Base-by-base conservation (phyloP, 306 rosid species). In the Begonia masoniana region DNA sequence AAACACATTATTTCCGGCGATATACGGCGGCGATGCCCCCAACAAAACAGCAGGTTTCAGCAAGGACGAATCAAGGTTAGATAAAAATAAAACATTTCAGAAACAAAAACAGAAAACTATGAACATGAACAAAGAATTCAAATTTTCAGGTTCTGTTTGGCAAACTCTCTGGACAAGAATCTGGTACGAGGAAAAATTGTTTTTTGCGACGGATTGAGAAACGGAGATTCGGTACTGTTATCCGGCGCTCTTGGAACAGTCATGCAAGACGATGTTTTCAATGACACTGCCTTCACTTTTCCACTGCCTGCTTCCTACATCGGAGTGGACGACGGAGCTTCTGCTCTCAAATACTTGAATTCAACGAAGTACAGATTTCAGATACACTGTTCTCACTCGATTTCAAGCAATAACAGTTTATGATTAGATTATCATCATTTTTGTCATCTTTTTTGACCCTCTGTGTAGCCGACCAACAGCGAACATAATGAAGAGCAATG, bases 21-120 rank as follows among this genome's bases (percentile, higher is more conserved):
- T 62, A 24, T 52, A 62, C 45, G 66, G 48, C 24, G 66, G 66
- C 6, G 51, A 51, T 24, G 66, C 66, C 41, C 66, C 66, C 6
- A 62, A 62, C 41, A 24, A 0, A 26, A 52, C 66, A n/a, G 66
- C 49, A 14, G 59, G 66, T 24, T 62, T 62, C 46, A 43, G 43
- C 41, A 58, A 3, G 35, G 42, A 50, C 41, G 12, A 23, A 2
- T 62, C 66, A 10, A 62, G 66, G 66, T 62, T 42, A 19, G 5
- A 3, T 39, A 11, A 54, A 16, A 41, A 17, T 19, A 31, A 51
- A 13, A 17, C 9, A 7, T 31, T 31, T 6, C 8, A 6, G 9
- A 31, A 5, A 31, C 9, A 5, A 31, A 13, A 3, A n/a, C 43
- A 16, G 14, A n/a, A 39, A 50, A 60, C 43, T 57, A 10, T 23